Evolutionary conservation across 2,329 filamentous ascomycete species (phyloP).

Genomic region (Fusarium verticillioides): DNA sequence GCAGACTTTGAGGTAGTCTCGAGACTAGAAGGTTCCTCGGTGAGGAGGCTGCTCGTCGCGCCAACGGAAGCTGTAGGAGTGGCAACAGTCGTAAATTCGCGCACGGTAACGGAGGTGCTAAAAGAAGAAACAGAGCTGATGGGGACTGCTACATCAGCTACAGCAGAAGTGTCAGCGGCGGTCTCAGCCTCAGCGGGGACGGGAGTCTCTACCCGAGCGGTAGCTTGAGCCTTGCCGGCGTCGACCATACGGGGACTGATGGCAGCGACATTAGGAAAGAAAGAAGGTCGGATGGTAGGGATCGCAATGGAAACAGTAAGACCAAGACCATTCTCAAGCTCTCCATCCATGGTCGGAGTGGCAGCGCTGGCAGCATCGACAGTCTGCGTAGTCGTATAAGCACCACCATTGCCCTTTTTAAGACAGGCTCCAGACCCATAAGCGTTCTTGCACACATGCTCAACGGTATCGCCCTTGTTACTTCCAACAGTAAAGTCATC

Average conservation of each 20-base stretch:
- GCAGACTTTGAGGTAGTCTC: not conserved
- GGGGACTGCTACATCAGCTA: not conserved
- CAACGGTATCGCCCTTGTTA: slow-evolving; percentile 16
- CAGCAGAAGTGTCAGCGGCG: not conserved
- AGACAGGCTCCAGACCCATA: slow-evolving; percentile 33
- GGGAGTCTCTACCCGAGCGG: not conserved
- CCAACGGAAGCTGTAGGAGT: not conserved
- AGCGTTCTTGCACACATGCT: slow-evolving; percentile 35
- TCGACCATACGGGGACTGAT: slow-evolving; percentile 27
- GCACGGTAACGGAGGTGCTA: too few relatives aligned
- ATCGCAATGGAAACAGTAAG: slow-evolving; percentile 30
- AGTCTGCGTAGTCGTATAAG: slow-evolving; percentile 32
- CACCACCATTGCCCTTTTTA: slow-evolving; percentile 8
- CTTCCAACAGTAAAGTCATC: slow-evolving; percentile 35
- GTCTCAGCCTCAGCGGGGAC: not conserved
- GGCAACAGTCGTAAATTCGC: fast-evolving
- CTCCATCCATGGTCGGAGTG: slow-evolving; percentile 31
- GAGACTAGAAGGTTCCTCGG: not conserved
- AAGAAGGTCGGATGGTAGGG: slow-evolving; percentile 23
- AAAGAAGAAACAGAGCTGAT: not conserved
- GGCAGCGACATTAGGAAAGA: slow-evolving; percentile 29
- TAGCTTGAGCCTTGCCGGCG: not conserved
- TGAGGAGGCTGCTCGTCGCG: not conserved
- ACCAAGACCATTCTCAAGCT: slow-evolving; percentile 26
- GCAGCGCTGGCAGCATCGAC: slow-evolving; percentile 4